Base-by-base conservation (phyloP, 75 land plant genomes). In the Pinus tabuliformis region DNA sequence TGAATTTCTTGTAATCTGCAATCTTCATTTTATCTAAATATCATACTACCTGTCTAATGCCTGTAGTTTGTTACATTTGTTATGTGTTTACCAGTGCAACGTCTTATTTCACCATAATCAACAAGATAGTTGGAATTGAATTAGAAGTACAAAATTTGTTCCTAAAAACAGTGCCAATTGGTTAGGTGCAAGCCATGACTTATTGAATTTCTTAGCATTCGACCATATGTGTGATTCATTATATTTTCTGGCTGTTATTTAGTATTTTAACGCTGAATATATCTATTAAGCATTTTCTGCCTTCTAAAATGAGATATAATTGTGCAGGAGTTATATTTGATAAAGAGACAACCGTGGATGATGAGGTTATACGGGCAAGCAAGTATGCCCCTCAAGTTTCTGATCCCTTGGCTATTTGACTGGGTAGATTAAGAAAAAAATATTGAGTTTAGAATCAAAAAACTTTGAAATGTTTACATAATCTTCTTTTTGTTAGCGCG, bases 361-460 rank as follows among this genome's bases (percentile, higher is more conserved):
- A 68, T 68, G 71, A 68, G 71, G 11, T 68, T 20, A 68, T 68
- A 68, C 49, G 71, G 11, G 52, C 71, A 20, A 68, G 71, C 71
- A 68, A 36, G 71, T 68, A 39, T 39, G 22, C 20, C 37, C 52
- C 39, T 42, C 20, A 39, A 7, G 6, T 45, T 45, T 18, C n/a
- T 18, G 37, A 37, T 30, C 71, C 39, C 49, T 39, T 45, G 52
- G n/a, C 37, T 64, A 64, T 36, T 64, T 30, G 30, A 30, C 37
- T 66, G 36, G 49, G 20, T 37, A 37, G 17, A 42, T 68, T 39
- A 68, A 68, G 49, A 39, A 68, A 39, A 68, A 68, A 68, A n/a
- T 8, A 39, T 26, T 68, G 42, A 37, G 52, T 68, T 62, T 37
- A 37, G 13, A 37, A 39, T 68, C 1, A 26, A 26, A 15, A 63